phyloP scores from a whole-genome alignment of 495 filamentous ascomycete species.

The Cercophora newfieldiana region DNA sequence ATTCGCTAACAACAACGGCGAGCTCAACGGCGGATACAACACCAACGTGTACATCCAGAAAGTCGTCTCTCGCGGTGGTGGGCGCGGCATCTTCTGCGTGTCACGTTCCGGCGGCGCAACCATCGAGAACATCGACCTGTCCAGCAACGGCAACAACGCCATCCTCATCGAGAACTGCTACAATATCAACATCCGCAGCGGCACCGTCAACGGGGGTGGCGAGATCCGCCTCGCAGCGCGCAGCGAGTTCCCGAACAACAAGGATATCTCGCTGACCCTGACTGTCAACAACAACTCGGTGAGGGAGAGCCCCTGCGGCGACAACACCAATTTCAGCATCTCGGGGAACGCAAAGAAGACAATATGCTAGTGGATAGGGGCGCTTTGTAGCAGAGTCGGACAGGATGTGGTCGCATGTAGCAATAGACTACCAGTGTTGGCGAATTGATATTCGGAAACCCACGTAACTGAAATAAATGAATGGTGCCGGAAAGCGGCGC shows the following conservation, averaged over 20 bases:
- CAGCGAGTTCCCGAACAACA: slow-evolving; percentile 45
- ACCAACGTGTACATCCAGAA: slow-evolving; percentile 47
- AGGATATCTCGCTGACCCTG: slow-evolving; percentile 43
- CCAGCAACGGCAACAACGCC: slow-evolving; percentile 48
- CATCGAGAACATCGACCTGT: slow-evolving; percentile 41
- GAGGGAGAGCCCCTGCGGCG: slow-evolving; percentile 45
- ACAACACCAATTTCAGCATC: slow-evolving; percentile 44
- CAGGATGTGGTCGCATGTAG: no score
- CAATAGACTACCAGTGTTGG: no score
- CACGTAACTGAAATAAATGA: no score
- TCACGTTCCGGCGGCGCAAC: slow-evolving; percentile 45
- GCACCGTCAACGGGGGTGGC: slow-evolving; percentile 46
- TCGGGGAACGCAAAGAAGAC: slow-evolving; percentile 37
- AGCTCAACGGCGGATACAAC: slow-evolving; percentile 40
- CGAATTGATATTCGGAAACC: no score
- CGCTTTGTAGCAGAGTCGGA: no score
- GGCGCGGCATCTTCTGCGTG: slow-evolving; percentile 50
- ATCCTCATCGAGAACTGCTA: slow-evolving; percentile 54
- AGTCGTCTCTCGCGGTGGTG: slow-evolving; percentile 48
- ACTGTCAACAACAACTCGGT: slow-evolving; percentile 42
- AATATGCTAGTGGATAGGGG: slow-evolving; percentile 44
- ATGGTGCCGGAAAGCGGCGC: no score
- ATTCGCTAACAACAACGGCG: slow-evolving; percentile 48
- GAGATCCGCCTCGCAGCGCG: slow-evolving; percentile 46
- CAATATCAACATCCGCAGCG: slow-evolving; percentile 42